Percentiles rank a stretch among this genome's conserved stretches.
These are phyloP conservation scores for Colletotrichum sp. DNA, from an alignment of 2,329 filamentous ascomycete genomes.

Conservation along the genomic window DNA sequence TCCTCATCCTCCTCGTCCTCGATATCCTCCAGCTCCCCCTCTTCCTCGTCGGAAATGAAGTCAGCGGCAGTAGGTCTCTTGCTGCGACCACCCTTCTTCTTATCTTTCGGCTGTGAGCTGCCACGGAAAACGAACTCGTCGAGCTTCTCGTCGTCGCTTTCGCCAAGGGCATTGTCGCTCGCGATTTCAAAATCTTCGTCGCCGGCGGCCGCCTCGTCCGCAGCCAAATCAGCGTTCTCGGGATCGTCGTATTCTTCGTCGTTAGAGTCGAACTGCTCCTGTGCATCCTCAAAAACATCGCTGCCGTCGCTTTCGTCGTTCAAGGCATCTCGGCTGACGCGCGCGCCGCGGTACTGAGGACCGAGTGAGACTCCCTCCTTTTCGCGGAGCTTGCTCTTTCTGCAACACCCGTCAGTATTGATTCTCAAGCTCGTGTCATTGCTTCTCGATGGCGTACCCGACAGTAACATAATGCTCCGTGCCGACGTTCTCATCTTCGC, in stretches of 20 bases:
- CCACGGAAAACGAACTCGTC: conserved; percentile 72
- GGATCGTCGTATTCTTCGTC: conserved; percentile 62
- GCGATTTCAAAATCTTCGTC: conserved; percentile 65
- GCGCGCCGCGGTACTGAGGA: conserved; percentile 79
- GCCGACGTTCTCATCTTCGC: conserved; percentile 59
- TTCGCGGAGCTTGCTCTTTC: conserved; percentile 84
- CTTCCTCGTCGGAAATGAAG: conserved; percentile 57
- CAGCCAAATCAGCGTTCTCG: conserved; percentile 58
- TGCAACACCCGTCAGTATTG: conserved; percentile 31
- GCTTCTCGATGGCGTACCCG: conserved; percentile 50
- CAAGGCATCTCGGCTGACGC: conserved; percentile 73
- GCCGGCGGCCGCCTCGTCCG: conserved; percentile 49
- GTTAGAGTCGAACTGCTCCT: conserved; percentile 36
- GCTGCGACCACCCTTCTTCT: conserved; percentile 23
- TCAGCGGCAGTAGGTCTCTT: conserved; percentile 59
- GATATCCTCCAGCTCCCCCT: conserved; percentile 38
- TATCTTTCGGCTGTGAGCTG: conserved; percentile 55
- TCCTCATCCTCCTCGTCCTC: conserved; percentile 44
- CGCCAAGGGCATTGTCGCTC: conserved; percentile 75
- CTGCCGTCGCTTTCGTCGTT: conserved; percentile 39
- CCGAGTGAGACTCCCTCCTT: conserved; percentile 73
- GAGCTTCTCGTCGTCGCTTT: conserved; percentile 85
- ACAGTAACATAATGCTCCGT: conserved; percentile 89
- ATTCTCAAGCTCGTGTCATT: background rate
- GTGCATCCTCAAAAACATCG: conserved; percentile 47